These are phyloP conservation scores for Acephala macrosclerotiorum DNA, from an alignment of 2,329 filamentous ascomycete genomes.

Conservation along the genomic window DNA sequence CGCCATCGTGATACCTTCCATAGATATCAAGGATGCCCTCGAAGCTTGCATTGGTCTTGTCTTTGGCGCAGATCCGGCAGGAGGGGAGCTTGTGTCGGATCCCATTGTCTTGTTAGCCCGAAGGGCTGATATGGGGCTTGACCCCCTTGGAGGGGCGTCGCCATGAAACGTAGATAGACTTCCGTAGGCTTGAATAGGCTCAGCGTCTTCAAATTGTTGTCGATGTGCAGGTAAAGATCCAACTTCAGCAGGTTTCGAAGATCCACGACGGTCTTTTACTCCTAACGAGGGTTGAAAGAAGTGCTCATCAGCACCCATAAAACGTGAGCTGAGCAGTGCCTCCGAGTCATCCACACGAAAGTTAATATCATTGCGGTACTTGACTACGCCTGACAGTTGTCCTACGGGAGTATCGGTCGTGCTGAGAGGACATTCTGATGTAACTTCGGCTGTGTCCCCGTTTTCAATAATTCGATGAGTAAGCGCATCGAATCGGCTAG, in stretches of 20 bases:
- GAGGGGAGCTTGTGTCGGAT: constrained; percentile 66
- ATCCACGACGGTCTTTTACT: constrained; percentile 47
- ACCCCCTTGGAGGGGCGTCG: constrained; percentile 76
- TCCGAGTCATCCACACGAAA: constrained; percentile 94
- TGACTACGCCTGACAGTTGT: constrained; percentile 80
- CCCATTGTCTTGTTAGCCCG: constrained; percentile 70
- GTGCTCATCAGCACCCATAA: constrained; percentile 89
- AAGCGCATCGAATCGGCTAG: constrained; percentile 71
- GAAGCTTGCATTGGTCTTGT: constrained; percentile 42
- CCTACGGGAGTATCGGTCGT: constrained; percentile 88
- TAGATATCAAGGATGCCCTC: constrained; percentile 47
- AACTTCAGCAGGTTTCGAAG: constrained; percentile 57
- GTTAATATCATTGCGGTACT: constrained; percentile 87
- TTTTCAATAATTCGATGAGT: constrained; percentile 73
- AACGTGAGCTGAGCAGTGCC: constrained; percentile 87
- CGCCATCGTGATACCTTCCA: constrained; percentile 58
- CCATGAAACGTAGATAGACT: constrained; percentile 90
- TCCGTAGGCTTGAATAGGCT: constrained; percentile 83
- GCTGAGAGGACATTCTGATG: constrained; percentile 81
- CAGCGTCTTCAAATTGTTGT: constrained; percentile 55
- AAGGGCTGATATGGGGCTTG: constrained; percentile 86
- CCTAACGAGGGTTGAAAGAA: constrained; percentile 82
- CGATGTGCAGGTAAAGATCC: constrained; percentile 78
- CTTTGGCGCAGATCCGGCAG: constrained; percentile 57
- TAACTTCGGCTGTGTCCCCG: constrained; percentile 59